Percentiles rank a stretch among this genome's conserved stretches.
These are phyloP conservation scores for Azolla pinnata DNA, from an alignment of 75 land plant genomes.

Conservation along the genomic window DNA sequence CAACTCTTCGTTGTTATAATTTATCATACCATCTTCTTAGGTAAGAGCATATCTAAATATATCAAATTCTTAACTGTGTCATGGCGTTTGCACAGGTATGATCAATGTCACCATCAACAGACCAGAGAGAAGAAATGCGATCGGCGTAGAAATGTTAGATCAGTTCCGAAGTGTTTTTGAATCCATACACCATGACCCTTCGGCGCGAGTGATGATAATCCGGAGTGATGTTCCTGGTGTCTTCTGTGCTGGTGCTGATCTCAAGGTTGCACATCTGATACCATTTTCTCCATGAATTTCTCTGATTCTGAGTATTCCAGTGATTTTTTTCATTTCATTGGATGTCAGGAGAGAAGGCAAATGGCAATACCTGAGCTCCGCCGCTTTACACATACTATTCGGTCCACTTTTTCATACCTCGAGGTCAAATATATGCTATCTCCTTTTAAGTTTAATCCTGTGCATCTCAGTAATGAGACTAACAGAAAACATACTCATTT, in stretches of 20 bases:
- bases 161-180: constrained; percentile 50
- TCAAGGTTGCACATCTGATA: constrained; percentile 50
- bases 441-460: background rate
- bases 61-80: background rate
- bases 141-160: constrained; percentile 63
- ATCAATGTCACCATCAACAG: constrained; percentile 63
- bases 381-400: constrained; percentile 54
- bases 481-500: too few relatives aligned
- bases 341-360: constrained; percentile 58
- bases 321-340: background rate
- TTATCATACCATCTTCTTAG: too few relatives aligned
- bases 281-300: too few relatives aligned
- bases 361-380: constrained; percentile 69
- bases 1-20: too few relatives aligned
- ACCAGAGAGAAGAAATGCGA: constrained; percentile 70
- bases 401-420: constrained; percentile 51
- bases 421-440: constrained; percentile 13
- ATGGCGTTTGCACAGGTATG: constrained; percentile 56
- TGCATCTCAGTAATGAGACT: too few relatives aligned
- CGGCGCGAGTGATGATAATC: constrained; percentile 52
- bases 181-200: constrained; percentile 36
- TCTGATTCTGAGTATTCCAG: background rate
- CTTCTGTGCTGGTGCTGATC: constrained; percentile 97
- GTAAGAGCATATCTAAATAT: too few relatives aligned
- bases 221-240: constrained; percentile 71